Evolutionary conservation across 1,284 basidiomycete genomes (phyloP).

Genomic region (Xerocomus amazonicus): DNA sequence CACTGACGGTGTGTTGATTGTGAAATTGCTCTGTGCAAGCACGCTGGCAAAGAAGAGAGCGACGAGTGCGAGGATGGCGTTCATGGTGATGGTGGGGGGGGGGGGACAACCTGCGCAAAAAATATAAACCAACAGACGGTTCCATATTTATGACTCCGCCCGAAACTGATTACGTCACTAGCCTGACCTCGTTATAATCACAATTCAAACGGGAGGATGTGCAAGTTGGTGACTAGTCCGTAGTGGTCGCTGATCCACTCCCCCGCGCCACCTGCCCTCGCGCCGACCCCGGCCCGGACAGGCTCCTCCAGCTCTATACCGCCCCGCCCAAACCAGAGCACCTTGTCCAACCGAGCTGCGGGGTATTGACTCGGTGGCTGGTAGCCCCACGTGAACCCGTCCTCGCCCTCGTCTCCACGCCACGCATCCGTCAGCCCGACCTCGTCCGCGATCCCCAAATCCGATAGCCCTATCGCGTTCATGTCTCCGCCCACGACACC

Average conservation of each 20-base stretch:
- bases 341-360: constrained; percentile 56
- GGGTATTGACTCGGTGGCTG: constrained; percentile 47
- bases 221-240: constrained; percentile 50
- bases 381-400: constrained; percentile 63
- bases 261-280: constrained; percentile 33
- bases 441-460: constrained; percentile 39
- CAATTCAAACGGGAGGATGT: constrained; percentile 27
- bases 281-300: constrained; percentile 50
- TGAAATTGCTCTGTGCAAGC: constrained; percentile 35
- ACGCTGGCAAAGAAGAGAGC: constrained; percentile 39
- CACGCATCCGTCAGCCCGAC: constrained; percentile 57
- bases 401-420: constrained; percentile 39
- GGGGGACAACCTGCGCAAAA: constrained; percentile 18
- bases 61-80: constrained; percentile 36
- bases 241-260: constrained; percentile 66
- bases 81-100: constrained; percentile 37
- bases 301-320: constrained; percentile 50
- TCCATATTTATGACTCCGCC: constrained; percentile 32
- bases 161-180: constrained; percentile 19
- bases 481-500: constrained; percentile 68
- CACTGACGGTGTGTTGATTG: constrained; percentile 62
- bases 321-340: constrained; percentile 50
- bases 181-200: constrained; percentile 16
- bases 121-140: not conserved
- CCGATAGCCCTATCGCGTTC: constrained; percentile 55